These are phyloP conservation scores for Cadophora sp. DNA, from an alignment of 2,329 filamentous ascomycete genomes.

Conservation along the genomic window DNA sequence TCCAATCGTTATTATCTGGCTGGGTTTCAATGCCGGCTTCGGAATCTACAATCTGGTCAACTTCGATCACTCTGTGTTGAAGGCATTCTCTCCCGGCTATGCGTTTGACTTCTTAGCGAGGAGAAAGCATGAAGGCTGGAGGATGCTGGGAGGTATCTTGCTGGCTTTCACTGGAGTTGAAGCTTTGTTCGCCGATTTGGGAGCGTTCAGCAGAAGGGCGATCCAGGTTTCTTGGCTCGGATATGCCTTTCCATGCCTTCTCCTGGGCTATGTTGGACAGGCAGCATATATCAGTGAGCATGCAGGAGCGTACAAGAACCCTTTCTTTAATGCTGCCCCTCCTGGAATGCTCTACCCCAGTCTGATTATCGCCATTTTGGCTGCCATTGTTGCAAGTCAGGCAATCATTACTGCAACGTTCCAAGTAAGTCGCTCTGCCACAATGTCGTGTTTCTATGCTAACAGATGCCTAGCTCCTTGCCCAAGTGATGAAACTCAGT, in stretches of 20 bases:
- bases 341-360: constrained; percentile 71
- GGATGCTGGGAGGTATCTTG: constrained; percentile 70
- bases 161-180: constrained; percentile 79
- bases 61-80: constrained; percentile 58
- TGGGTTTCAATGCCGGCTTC: constrained; percentile 65
- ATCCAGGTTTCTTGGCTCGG: constrained; percentile 77
- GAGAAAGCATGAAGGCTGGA: constrained; percentile 65
- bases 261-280: constrained; percentile 61
- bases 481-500: constrained; percentile 73
- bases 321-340: constrained; percentile 75
- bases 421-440: constrained; percentile 51
- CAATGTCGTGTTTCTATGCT: background rate
- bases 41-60: constrained; percentile 66
- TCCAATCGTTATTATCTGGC: constrained; percentile 71
- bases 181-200: constrained; percentile 78
- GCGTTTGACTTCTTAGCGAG: constrained; percentile 65
- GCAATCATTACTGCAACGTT: constrained; percentile 81
- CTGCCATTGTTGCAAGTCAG: constrained; percentile 79
- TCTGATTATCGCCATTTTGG: constrained; percentile 71
- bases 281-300: constrained; percentile 66
- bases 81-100: constrained; percentile 62
- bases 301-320: constrained; percentile 69
- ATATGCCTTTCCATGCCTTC: constrained; percentile 70
- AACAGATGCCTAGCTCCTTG: constrained; percentile 54
- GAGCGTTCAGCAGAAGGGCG: constrained; percentile 72